These are phyloP conservation scores for Wallacemonas collosoma DNA, from an alignment of 208 protist genomes.

Conservation along the genomic window DNA sequence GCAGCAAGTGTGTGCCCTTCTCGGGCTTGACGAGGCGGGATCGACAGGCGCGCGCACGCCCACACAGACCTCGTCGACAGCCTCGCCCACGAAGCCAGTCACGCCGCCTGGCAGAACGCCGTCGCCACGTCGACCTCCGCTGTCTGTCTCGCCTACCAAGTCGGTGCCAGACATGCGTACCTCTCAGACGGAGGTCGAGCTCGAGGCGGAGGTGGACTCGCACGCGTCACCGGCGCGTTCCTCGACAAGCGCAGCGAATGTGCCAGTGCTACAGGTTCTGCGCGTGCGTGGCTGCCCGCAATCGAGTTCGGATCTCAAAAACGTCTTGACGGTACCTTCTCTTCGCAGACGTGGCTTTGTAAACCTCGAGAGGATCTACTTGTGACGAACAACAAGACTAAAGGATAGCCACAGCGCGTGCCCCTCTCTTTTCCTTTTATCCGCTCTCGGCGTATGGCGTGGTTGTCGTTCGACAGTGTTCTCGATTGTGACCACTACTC, in stretches of 20 bases:
- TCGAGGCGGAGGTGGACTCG: background rate
- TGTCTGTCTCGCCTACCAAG: background rate
- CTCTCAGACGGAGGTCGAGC: background rate
- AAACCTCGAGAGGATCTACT: constrained; percentile 19
- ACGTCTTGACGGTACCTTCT: background rate
- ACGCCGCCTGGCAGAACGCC: background rate
- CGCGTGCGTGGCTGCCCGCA: constrained; percentile 41
- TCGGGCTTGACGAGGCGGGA: background rate
- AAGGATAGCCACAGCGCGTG: no score
- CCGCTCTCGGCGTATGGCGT: no score
- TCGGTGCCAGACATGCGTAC: no score
- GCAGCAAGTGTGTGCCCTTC: background rate
- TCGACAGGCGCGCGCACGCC: background rate
- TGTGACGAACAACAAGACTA: background rate
- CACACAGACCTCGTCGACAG: background rate
- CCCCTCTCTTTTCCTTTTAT: no score
- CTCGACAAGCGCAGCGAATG: background rate
- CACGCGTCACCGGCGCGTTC: background rate
- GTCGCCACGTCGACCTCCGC: background rate
- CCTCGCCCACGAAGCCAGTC: constrained; percentile 3
- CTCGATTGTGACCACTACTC: background rate
- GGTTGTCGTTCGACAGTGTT: background rate
- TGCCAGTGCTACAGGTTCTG: constrained; percentile 29
- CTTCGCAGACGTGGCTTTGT: background rate
- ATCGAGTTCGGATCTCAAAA: constrained; percentile 4